phyloP scores from a whole-genome alignment of 1,284 basidiomycete species.

The Dichomitus squalens region DNA sequence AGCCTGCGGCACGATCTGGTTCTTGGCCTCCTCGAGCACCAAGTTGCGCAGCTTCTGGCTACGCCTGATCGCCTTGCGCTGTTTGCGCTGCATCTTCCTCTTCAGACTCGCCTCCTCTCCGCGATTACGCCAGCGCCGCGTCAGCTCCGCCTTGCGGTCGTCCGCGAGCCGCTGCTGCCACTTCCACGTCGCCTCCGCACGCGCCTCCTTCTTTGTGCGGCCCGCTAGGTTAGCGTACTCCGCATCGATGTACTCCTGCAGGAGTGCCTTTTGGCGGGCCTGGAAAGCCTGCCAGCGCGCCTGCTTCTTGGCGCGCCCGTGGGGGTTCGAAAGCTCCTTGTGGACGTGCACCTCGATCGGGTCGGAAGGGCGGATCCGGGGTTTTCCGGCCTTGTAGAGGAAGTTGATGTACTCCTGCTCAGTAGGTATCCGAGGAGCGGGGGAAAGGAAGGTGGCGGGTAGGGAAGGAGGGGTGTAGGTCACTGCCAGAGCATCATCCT shows the following conservation, averaged over 20 bases:
- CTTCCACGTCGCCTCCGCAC: constrained; percentile 72
- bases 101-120: constrained; percentile 36
- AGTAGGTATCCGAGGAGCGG: constrained; percentile 45
- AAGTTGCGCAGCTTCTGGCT: constrained; percentile 63
- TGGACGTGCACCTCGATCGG: constrained; percentile 67
- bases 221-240: constrained; percentile 60
- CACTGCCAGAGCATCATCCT: constrained; percentile 58
- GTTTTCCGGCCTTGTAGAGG: constrained; percentile 50
- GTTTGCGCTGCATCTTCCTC: constrained; percentile 50
- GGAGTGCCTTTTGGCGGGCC: constrained; percentile 47
- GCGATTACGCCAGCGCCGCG: constrained; percentile 43
- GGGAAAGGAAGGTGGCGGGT: constrained; percentile 36
- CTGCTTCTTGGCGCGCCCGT: constrained; percentile 79
- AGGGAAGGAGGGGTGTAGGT: constrained; percentile 68
- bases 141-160: constrained; percentile 60
- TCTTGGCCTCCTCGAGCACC: constrained; percentile 58
- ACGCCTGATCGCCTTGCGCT: constrained; percentile 61
- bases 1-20: constrained; percentile 64
- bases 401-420: constrained; percentile 63
- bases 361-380: constrained; percentile 47
- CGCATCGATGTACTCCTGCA: constrained; percentile 52
- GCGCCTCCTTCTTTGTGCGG: constrained; percentile 58
- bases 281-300: constrained; percentile 67
- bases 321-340: constrained; percentile 76
- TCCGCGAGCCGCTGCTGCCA: constrained; percentile 63